Percentiles rank a stretch among this genome's conserved stretches.
Conservation (phyloP, 2,329 filamentous ascomycete genomes). For the Curvularia eragrostidis region DNA sequence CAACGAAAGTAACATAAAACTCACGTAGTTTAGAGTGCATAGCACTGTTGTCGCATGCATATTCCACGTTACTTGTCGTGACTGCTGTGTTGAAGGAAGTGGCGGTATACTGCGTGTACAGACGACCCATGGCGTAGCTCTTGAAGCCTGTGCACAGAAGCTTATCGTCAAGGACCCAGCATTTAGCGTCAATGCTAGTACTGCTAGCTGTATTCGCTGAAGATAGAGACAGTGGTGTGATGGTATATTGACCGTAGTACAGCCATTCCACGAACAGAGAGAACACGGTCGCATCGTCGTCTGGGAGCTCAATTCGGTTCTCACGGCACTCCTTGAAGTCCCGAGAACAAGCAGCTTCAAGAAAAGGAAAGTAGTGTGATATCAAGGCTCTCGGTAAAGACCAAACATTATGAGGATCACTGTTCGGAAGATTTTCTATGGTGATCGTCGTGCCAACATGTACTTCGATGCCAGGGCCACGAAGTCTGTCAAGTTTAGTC, state of each 20-base stretch:
- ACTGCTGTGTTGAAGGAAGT: conserved; percentile 37
- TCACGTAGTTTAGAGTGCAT: conserved; percentile 13
- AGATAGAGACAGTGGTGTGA: neutral
- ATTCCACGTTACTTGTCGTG: conserved; percentile 12
- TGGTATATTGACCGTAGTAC: conserved; percentile 21
- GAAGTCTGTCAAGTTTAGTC: conserved; percentile 10
- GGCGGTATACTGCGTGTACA: conserved; percentile 10
- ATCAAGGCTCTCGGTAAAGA: conserved; percentile 20
- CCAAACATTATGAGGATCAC: conserved; percentile 7
- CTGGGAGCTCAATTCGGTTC: conserved; percentile 17
- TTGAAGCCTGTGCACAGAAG: conserved; percentile 19
- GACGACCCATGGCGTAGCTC: conserved; percentile 20
- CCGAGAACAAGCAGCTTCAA: conserved; percentile 15
- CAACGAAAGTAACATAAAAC: conserved; percentile 10
- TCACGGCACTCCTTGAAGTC: conserved; percentile 22
- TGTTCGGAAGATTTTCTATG: neutral
- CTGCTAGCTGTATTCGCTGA: neutral
- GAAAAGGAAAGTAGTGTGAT: conserved; percentile 20
- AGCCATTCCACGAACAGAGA: conserved; percentile 25
- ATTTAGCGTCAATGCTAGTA: conserved; percentile 11
- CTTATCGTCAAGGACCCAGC: conserved; percentile 24
- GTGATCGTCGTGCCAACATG: conserved; percentile 8
- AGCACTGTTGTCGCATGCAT: conserved; percentile 13
- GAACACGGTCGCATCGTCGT: conserved; percentile 20
- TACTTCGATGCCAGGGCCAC: conserved; percentile 13